These are phyloP conservation scores for Porcisia hertigi DNA, from an alignment of 208 protist genomes.

Conservation along the genomic window DNA sequence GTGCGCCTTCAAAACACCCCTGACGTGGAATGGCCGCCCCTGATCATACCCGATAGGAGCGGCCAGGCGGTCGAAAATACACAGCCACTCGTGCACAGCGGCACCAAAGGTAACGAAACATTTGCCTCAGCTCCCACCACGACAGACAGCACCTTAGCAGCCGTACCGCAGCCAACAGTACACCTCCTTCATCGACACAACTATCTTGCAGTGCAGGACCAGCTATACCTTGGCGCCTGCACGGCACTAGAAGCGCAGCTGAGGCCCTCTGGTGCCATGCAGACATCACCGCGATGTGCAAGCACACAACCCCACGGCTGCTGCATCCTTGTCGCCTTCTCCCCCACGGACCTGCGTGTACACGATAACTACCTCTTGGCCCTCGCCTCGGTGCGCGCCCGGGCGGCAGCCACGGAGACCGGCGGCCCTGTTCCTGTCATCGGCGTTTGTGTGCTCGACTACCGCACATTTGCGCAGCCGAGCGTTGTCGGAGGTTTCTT, in stretches of 20 bases:
- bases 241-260: slow-evolving; percentile 46
- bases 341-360: slow-evolving; percentile 80
- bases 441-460: slow-evolving; percentile 79
- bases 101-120: background rate
- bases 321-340: slow-evolving; percentile 82
- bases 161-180: background rate
- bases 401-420: slow-evolving; percentile 23
- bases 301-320: background rate
- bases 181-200: slow-evolving; percentile 21
- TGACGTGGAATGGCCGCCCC: slow-evolving; percentile 9
- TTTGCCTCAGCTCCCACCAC: background rate
- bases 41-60: slow-evolving; percentile 27
- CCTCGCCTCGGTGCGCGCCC: slow-evolving; percentile 62
- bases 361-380: slow-evolving; percentile 88
- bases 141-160: background rate
- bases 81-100: background rate
- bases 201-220: slow-evolving; percentile 58
- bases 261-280: slow-evolving; percentile 1
- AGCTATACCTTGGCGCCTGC: slow-evolving; percentile 53
- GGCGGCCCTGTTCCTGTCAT: slow-evolving; percentile 52
- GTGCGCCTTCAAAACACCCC: slow-evolving; percentile 21
- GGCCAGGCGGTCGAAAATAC: slow-evolving; percentile 11
- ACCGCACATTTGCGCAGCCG: slow-evolving; percentile 86
- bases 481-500: slow-evolving; percentile 83
- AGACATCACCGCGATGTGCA: background rate